Evolutionary conservation across 2,329 filamentous ascomycete species (phyloP).

Genomic region (Pseudocercospora musae): DNA sequence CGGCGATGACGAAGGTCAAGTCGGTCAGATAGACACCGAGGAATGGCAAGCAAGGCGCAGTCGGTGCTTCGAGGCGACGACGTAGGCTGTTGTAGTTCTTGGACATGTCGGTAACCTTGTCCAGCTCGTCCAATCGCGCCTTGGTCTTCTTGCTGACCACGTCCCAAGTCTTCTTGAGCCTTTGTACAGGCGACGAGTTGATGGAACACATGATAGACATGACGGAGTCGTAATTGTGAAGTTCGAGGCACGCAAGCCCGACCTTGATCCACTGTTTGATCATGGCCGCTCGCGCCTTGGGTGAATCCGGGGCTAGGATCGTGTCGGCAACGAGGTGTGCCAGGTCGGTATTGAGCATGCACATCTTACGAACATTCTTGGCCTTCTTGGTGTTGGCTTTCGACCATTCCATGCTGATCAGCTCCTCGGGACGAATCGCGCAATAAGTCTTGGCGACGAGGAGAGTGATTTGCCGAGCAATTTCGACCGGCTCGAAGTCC

Average conservation of each 20-base stretch:
- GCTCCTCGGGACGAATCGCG: constrained; percentile 84
- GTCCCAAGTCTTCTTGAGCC: constrained; percentile 90
- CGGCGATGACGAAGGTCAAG: constrained; percentile 90
- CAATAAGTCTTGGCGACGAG: constrained; percentile 92
- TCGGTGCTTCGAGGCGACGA: constrained; percentile 70
- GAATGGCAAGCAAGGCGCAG: constrained; percentile 91
- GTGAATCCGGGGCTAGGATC: constrained; percentile 81
- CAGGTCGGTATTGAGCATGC: constrained; percentile 83
- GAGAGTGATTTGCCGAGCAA: constrained; percentile 87
- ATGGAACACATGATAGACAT: constrained; percentile 97
- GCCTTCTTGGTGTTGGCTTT: constrained; percentile 78
- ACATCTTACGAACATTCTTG: constrained; percentile 91
- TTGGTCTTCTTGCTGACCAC: constrained; percentile 79
- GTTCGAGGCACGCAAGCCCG: constrained; percentile 76
- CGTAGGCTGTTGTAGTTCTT: constrained; percentile 89
- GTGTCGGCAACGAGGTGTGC: constrained; percentile 91
- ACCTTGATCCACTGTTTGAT: constrained; percentile 99
- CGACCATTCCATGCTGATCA: constrained; percentile 89
- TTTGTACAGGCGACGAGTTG: constrained; percentile 85
- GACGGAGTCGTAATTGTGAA: constrained; percentile 93
- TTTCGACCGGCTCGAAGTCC: constrained; percentile 86
- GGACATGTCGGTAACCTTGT: constrained; percentile 80
- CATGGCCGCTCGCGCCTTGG: constrained; percentile 82
- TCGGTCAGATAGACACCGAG: constrained; percentile 96
- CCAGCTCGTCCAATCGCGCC: constrained; percentile 71